Evolutionary conservation across 2,329 filamentous ascomycete genomes (phyloP).

Genomic region (Fusarium kyushuense): DNA sequence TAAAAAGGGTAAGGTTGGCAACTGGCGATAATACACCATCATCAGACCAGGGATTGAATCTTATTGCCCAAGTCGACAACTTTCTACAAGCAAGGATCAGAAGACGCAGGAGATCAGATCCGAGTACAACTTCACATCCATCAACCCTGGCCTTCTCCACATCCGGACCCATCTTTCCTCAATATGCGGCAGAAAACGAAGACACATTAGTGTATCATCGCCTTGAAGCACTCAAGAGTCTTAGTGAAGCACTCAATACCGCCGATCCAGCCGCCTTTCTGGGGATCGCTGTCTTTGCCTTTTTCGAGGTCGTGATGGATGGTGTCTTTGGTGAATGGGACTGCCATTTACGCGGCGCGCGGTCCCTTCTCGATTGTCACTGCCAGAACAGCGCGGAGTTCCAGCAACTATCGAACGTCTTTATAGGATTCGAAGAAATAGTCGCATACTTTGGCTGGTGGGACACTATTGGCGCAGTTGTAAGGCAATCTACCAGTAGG

Average conservation of each 20-base stretch:
- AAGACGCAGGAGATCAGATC: neutral
- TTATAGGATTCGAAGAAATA: conserved; percentile 55
- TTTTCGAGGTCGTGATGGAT: conserved; percentile 59
- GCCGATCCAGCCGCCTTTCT: conserved; percentile 58
- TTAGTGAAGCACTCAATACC: conserved; percentile 55
- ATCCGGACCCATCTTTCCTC: fast-evolving
- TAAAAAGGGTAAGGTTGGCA: conserved; percentile 32
- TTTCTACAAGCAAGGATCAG: conserved; percentile 46
- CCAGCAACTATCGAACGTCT: conserved; percentile 48
- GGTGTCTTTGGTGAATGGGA: conserved; percentile 56
- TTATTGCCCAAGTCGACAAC: conserved; percentile 45
- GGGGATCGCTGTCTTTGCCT: conserved; percentile 58
- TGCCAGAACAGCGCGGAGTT: conserved; percentile 53
- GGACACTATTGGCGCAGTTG: conserved; percentile 52
- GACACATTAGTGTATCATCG: conserved; percentile 39
- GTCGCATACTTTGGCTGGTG: conserved; percentile 57
- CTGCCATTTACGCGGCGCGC: conserved; percentile 56
- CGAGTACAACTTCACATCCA: neutral
- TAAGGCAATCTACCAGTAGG: conserved; percentile 19
- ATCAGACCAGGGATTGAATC: conserved; percentile 36
- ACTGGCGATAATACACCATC: neutral
- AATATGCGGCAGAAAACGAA: neutral
- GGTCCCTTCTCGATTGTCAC: conserved; percentile 56
- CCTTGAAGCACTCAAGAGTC: conserved; percentile 52
- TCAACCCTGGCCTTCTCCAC: neutral